Evolutionary conservation across 2,329 filamentous ascomycete genomes (phyloP), one percentile per base, ranked within the genome.

Genomic region (Ramularia collo-cygni): DNA sequence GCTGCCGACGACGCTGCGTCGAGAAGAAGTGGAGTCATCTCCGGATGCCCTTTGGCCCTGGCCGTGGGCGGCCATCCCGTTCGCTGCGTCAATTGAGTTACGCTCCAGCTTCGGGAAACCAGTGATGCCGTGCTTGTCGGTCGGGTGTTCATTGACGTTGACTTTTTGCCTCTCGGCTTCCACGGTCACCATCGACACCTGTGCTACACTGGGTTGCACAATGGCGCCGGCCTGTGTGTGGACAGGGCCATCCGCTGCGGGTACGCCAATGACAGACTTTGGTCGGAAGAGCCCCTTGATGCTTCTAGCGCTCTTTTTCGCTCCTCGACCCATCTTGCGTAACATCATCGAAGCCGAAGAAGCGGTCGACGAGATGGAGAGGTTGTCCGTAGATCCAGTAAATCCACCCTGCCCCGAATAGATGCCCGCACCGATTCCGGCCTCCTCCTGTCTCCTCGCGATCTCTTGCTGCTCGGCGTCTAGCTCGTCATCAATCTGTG

Each of bases 291-390:
- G 72, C 17, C 92, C 92, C 52, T 93, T 93, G 38, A 98, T 77
- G 16, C 89, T 95, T 34, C 89, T 77, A 13, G 83, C 84, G 37
- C 87, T 83, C 66, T 92, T 93, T 75, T 95, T 96, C 79, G 96
- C 84, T n/a, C 90, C 89, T 50, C 88, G 87, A 40, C 92, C 92
- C 92, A 98, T 98, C 70, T 98, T 98, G 38, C 92, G 81, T 51
- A 98, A 84, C 86, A 93, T 93, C 54, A 93, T 80, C 19, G 87
- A 93, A 24, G 86, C 86, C 14, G 86, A 93, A 5, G 87, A 93
- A 14, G 86, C 86, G 8, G 86, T 93, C 3, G 87, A 93, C 1
- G 85, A 90, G 48, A 93, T 87, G 10, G 87, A 93, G 31, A 98
- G 67, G 53, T 96, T 96, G 64, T 98, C 92, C 0, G 87, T 96